Percentiles rank a stretch among this genome's conserved stretches.
phyloP scores from a whole-genome alignment of 352 stramenopile species.

The Globisporangium barbulae region DNA sequence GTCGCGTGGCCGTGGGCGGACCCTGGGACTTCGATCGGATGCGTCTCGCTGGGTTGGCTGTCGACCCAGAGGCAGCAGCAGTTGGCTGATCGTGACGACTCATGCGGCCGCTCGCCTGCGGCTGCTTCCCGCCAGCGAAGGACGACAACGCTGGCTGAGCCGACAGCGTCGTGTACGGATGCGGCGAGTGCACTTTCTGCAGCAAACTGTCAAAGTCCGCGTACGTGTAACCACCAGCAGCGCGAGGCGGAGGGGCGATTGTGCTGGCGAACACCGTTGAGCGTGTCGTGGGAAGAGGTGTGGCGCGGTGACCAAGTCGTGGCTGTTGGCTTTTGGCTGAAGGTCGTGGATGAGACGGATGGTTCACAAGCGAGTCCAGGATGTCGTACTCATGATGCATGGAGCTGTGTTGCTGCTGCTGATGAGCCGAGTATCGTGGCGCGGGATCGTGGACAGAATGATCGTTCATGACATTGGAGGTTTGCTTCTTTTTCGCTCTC shows the following conservation, averaged over 20 bases:
- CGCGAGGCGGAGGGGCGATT: background rate
- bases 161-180: slow-evolving; percentile 22
- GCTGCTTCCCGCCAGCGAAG: background rate
- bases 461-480: background rate
- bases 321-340: slow-evolving; percentile 21
- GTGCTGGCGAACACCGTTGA: background rate
- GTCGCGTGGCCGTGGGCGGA: slow-evolving; percentile 3
- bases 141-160: slow-evolving; percentile 14
- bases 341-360: slow-evolving; percentile 7
- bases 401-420: background rate
- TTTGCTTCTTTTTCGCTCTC: background rate
- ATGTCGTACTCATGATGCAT: slow-evolving; percentile 28
- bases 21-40: slow-evolving; percentile 20
- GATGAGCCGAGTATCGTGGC: background rate
- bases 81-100: slow-evolving; percentile 12
- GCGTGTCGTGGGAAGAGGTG: slow-evolving; percentile 10
- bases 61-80: slow-evolving; percentile 3
- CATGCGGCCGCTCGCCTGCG: slow-evolving; percentile 9
- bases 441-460: background rate
- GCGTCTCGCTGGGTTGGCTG: background rate
- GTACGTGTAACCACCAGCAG: slow-evolving; percentile 14
- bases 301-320: slow-evolving; percentile 9
- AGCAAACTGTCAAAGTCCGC: slow-evolving; percentile 45
- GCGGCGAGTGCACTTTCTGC: slow-evolving; percentile 25
- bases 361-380: slow-evolving; percentile 34